Percentiles rank a stretch among this genome's conserved stretches.
Evolutionary conservation across 805 yeast genomes (phyloP).

Genomic region (Hanseniaspora thailandica): DNA sequence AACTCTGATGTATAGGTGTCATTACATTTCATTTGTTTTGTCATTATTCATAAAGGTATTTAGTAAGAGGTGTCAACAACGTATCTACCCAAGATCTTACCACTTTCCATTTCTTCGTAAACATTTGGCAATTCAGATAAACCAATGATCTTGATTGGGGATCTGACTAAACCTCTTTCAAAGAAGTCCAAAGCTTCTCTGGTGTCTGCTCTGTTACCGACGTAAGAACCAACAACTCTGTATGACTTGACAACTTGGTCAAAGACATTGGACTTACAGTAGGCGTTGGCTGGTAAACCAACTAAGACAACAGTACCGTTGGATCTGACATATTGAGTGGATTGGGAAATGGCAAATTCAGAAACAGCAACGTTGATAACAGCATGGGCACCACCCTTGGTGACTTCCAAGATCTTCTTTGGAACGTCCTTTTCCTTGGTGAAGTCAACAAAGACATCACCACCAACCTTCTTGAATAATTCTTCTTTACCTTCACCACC

Average conservation of each 20-base stretch:
- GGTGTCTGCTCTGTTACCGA: conserved; percentile 41
- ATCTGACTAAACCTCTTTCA: conserved; percentile 55
- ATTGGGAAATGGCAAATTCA: conserved; percentile 39
- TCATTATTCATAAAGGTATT: conserved; percentile 39
- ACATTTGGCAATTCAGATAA: conserved; percentile 58
- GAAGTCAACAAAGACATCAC: conserved; percentile 51
- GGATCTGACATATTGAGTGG: conserved; percentile 42
- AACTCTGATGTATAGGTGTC: neutral
- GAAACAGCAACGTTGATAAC: conserved; percentile 54
- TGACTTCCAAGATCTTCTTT: conserved; percentile 35
- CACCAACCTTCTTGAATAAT: conserved; percentile 46
- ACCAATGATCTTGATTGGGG: conserved; percentile 67
- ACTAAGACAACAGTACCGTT: conserved; percentile 53
- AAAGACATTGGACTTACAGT: conserved; percentile 38
- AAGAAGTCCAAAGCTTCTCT: conserved; percentile 66
- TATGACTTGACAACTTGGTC: conserved; percentile 39
- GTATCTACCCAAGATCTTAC: conserved; percentile 76
- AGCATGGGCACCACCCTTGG: conserved; percentile 59
- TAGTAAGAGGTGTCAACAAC: conserved; percentile 62
- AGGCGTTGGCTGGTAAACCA: conserved; percentile 47
- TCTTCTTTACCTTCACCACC: conserved; percentile 59
- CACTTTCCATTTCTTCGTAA: conserved; percentile 68
- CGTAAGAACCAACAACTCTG: conserved; percentile 39
- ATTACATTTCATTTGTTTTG: conserved; percentile 26
- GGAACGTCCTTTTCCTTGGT: conserved; percentile 40